Conservation (phyloP, 2,329 filamentous ascomycete genomes). For the Coleophoma eucalyptorum region DNA sequence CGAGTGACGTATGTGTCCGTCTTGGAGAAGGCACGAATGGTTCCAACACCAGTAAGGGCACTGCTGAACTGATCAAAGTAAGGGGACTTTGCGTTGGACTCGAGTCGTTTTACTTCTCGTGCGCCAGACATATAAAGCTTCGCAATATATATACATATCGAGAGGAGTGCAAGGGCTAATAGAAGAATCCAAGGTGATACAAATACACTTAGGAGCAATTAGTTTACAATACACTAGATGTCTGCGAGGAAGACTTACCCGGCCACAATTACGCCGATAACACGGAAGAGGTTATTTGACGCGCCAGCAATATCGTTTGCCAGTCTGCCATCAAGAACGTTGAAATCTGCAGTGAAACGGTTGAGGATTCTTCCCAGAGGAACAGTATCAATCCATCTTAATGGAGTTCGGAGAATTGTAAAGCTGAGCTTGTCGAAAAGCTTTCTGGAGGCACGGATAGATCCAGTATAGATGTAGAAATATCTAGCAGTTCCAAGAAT, state of each 20-base stretch:
- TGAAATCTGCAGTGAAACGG: slow-evolving; percentile 75
- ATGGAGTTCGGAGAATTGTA: slow-evolving; percentile 64
- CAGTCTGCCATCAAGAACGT: slow-evolving; percentile 65
- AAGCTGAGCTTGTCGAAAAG: slow-evolving; percentile 66
- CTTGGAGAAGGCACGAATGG: slow-evolving; percentile 74
- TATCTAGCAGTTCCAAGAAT: slow-evolving; percentile 60
- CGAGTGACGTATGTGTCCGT: slow-evolving; percentile 59
- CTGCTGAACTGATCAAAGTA: slow-evolving; percentile 79
- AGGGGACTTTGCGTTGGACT: slow-evolving; percentile 73
- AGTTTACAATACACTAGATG: slow-evolving; percentile 54
- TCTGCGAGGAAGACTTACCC: slow-evolving; percentile 32
- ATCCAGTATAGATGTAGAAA: slow-evolving; percentile 59
- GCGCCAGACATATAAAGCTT: slow-evolving; percentile 64
- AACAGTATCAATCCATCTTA: slow-evolving; percentile 79
- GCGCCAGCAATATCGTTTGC: slow-evolving; percentile 60
- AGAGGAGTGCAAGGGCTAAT: slow-evolving; percentile 54
- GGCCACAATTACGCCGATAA: slow-evolving; percentile 64
- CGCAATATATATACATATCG: slow-evolving; percentile 54
- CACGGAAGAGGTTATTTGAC: slow-evolving; percentile 53
- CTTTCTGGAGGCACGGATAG: slow-evolving; percentile 63
- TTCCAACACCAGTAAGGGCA: slow-evolving; percentile 67
- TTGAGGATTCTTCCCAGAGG: slow-evolving; percentile 75
- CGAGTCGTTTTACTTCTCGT: slow-evolving; percentile 71
- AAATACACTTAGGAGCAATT: slow-evolving; percentile 41
- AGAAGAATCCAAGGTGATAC: slow-evolving; percentile 65